Conservation (phyloP, 352 stramenopile genomes). For the Globisporangium cederbergense region DNA sequence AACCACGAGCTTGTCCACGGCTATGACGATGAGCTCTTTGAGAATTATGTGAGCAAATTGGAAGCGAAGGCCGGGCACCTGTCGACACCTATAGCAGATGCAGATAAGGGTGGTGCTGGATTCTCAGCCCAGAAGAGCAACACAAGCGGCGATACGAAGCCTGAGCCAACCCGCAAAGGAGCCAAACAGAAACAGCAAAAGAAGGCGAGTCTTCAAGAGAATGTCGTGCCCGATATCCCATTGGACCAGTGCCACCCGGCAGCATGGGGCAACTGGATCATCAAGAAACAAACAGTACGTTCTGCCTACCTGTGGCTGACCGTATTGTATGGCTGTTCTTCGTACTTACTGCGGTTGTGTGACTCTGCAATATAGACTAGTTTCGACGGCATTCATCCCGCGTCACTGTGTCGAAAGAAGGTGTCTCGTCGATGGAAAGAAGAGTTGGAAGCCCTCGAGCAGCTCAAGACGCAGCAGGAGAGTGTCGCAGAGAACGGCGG, state of each 20-base stretch:
- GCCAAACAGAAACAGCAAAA: slow-evolving; percentile 19
- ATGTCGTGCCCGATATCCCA: slow-evolving; percentile 37
- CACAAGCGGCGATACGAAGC: slow-evolving; percentile 7
- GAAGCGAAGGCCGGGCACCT: slow-evolving; percentile 19
- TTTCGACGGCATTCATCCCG: slow-evolving; percentile 41
- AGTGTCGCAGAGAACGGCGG: slow-evolving; percentile 17
- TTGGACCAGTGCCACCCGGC: slow-evolving; percentile 47
- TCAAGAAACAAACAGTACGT: slow-evolving; percentile 44
- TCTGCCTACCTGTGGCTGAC: neutral
- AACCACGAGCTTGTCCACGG: slow-evolving; percentile 66
- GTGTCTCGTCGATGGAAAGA: slow-evolving; percentile 39
- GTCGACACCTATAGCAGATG: neutral
- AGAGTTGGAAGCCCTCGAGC: slow-evolving; percentile 23
- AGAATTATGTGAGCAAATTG: slow-evolving; percentile 40
- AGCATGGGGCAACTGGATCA: slow-evolving; percentile 58
- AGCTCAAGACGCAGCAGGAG: slow-evolving; percentile 22
- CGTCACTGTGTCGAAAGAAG: slow-evolving; percentile 29
- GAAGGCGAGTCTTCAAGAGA: slow-evolving; percentile 26
- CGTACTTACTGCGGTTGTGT: neutral
- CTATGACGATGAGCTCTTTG: slow-evolving; percentile 76
- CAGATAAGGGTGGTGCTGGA: neutral
- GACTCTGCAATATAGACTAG: slow-evolving; percentile 2
- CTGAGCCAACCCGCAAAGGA: slow-evolving; percentile 8
- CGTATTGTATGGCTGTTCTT: neutral
- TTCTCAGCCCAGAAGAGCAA: neutral